These are phyloP conservation scores for Sclerotinia nivalis DNA, from an alignment of 2,329 filamentous ascomycete species.

Conservation along the genomic window DNA sequence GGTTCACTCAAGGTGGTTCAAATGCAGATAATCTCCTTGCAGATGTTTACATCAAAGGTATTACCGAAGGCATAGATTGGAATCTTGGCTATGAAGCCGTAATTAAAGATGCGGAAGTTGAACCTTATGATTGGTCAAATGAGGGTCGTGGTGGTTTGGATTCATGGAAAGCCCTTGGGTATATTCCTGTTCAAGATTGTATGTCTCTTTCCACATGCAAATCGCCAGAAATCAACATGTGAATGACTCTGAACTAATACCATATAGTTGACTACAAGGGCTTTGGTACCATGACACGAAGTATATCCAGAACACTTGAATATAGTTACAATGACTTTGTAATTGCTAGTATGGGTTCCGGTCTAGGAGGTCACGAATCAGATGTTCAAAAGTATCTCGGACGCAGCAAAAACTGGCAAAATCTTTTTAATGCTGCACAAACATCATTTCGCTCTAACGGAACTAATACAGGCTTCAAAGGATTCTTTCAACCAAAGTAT, in stretches of 20 bases:
- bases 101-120: conserved; percentile 55
- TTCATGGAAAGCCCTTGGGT: conserved; percentile 70
- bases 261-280: conserved; percentile 56
- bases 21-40: conserved; percentile 71
- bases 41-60: conserved; percentile 68
- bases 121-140: conserved; percentile 66
- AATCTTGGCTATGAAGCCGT: conserved; percentile 68
- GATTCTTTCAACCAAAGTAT: conserved; percentile 69
- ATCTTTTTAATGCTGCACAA: conserved; percentile 59
- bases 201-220: background rate
- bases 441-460: conserved; percentile 53
- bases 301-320: conserved; percentile 70
- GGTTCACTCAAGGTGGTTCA: conserved; percentile 73
- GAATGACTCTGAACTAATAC: background rate
- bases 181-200: conserved; percentile 68
- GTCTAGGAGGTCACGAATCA: conserved; percentile 53
- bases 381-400: conserved; percentile 45
- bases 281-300: conserved; percentile 68
- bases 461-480: conserved; percentile 62
- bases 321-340: conserved; percentile 77
- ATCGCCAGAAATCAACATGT: background rate
- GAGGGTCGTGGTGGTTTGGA: conserved; percentile 70
- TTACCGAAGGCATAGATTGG: conserved; percentile 67
- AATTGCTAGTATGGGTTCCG: conserved; percentile 60
- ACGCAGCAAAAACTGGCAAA: conserved; percentile 54